Evolutionary conservation across 371 early-diverging fungal species (phyloP).

Genomic region (Fennellomyces sp.): DNA sequence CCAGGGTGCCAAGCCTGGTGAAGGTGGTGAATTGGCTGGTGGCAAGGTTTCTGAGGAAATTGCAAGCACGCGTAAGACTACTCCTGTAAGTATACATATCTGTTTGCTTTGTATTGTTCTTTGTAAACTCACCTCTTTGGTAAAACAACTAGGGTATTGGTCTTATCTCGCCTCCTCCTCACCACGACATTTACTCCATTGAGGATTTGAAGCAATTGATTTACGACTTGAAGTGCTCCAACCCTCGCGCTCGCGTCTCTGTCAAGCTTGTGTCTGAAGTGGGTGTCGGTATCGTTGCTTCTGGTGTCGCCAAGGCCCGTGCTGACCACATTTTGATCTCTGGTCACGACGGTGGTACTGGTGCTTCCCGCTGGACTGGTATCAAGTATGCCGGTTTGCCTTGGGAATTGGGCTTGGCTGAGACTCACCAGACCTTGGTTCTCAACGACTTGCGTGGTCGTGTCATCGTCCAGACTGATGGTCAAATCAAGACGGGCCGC

Average conservation of each 20-base stretch:
- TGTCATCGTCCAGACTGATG: constrained; percentile 96
- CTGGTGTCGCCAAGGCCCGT: constrained; percentile 97
- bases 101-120: background rate
- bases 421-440: constrained; percentile 96
- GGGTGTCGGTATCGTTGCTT: constrained; percentile 95
- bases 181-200: constrained; percentile 97
- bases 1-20: constrained; percentile 98
- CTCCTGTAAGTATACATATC: constrained; percentile 50
- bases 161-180: constrained; percentile 95
- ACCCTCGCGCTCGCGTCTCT: constrained; percentile 88
- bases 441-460: constrained; percentile 95
- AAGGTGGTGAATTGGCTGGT: constrained; percentile 85
- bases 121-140: background rate
- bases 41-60: constrained; percentile 90
- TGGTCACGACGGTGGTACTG: constrained; percentile 98
- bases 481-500: constrained; percentile 96
- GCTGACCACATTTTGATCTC: constrained; percentile 97
- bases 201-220: constrained; percentile 98
- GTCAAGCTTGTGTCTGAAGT: constrained; percentile 97
- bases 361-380: constrained; percentile 97
- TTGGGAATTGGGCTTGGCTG: constrained; percentile 97
- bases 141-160: constrained; percentile 72
- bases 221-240: constrained; percentile 94
- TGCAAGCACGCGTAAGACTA: constrained; percentile 92
- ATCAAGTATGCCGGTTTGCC: constrained; percentile 98